Evolutionary conservation across 129 eudicot species (phyloP).

Genomic region (Saposhnikovia divaricata): DNA sequence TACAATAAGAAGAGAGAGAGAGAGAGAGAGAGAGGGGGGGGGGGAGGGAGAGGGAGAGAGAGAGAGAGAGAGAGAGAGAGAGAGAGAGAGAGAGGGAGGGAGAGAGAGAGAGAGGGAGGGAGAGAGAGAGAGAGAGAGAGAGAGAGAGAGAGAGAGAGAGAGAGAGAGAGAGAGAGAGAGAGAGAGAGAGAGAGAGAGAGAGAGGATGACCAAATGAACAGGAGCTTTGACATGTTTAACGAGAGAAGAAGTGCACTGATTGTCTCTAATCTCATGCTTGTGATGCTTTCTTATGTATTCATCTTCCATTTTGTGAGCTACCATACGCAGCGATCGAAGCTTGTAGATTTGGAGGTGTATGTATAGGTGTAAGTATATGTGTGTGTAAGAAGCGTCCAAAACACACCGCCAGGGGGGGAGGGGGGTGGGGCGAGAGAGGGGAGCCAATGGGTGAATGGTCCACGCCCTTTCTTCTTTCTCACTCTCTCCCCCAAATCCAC

Average conservation of each 20-base stretch:
- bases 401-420: slow-evolving; percentile 9
- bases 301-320: slow-evolving; percentile 23
- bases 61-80: too few relatives aligned
- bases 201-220: slow-evolving; percentile 46
- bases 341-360: neutral
- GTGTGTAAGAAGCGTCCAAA: slow-evolving; percentile 14
- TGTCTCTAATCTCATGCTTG: slow-evolving; percentile 58
- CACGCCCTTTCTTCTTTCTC: slow-evolving; percentile 16
- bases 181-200: neutral
- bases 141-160: neutral
- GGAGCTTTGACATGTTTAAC: slow-evolving; percentile 88
- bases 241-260: slow-evolving; percentile 73
- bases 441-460: slow-evolving; percentile 16
- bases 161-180: neutral
- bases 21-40: neutral
- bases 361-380: slow-evolving; percentile 1
- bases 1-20: neutral
- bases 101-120: too few relatives aligned
- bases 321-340: neutral
- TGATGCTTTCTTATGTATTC: slow-evolving; percentile 62
- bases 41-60: neutral
- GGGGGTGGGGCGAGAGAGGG: slow-evolving; percentile 11
- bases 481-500: neutral
- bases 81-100: neutral
- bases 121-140: neutral